Percentiles rank a stretch among this genome's conserved stretches.
Evolutionary conservation across 345 rosid genomes (phyloP).

Genomic region (Citrus unshiu): DNA sequence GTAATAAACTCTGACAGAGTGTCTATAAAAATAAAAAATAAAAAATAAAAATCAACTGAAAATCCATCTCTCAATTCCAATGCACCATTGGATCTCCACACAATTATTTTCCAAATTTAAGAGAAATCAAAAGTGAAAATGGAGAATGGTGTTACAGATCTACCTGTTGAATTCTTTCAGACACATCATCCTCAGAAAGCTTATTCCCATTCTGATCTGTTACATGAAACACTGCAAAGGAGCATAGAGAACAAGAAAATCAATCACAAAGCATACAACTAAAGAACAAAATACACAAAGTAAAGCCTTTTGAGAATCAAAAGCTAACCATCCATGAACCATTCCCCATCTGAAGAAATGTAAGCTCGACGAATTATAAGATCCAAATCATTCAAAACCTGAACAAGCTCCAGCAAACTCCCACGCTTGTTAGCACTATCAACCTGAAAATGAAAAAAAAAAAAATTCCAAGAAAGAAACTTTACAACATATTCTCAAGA

Average conservation of each 20-base stretch:
- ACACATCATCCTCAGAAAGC: constrained; percentile 56
- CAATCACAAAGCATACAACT: constrained; percentile 2
- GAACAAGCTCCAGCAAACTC: constrained; percentile 77
- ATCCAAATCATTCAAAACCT: constrained; percentile 74
- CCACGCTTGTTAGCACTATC: constrained; percentile 81
- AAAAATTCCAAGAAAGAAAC: not conserved
- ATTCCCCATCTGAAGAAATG: constrained; percentile 82
- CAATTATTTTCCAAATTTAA: not conserved
- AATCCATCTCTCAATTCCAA: not conserved
- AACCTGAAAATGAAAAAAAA: constrained; percentile 36
- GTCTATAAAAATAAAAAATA: not conserved
- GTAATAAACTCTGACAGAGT: not conserved
- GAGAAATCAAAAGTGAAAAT: not conserved
- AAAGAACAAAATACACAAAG: not conserved
- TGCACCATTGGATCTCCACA: not conserved
- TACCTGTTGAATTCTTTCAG: constrained; percentile 75
- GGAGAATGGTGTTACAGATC: constrained; percentile 21
- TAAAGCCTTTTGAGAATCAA: constrained; percentile 1
- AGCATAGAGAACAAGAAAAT: constrained; percentile 5
- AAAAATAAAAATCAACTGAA: not conserved
- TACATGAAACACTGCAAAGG: constrained; percentile 65
- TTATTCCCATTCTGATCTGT: constrained; percentile 71
- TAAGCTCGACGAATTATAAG: constrained; percentile 71
- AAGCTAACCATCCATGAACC: constrained; percentile 87
- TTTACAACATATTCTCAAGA: not conserved